Percentiles rank a stretch among this genome's conserved stretches.
These are phyloP conservation scores for Ganoderma resinaceum DNA, from an alignment of 1,284 basidiomycete species.

Conservation along the genomic window DNA sequence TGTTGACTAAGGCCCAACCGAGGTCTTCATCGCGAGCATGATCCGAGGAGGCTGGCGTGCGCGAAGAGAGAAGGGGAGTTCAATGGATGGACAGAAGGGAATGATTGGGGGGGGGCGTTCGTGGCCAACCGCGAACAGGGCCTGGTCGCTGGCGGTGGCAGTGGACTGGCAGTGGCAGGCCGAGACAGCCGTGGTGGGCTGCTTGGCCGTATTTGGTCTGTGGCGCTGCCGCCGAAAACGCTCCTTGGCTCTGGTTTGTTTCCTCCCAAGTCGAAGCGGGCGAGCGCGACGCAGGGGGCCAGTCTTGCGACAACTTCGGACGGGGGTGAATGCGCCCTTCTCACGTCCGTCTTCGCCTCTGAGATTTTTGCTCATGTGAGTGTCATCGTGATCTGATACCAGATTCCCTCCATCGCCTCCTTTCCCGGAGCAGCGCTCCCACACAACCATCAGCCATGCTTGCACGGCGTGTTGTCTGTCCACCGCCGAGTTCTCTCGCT, in stretches of 20 bases:
- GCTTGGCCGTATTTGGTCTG: constrained; percentile 21
- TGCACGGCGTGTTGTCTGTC: constrained; percentile 10
- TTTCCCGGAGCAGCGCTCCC: constrained; percentile 6
- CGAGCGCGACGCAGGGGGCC: constrained; percentile 15
- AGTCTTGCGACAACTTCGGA: constrained; percentile 17
- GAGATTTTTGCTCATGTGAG: constrained; percentile 15
- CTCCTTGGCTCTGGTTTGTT: constrained; percentile 28
- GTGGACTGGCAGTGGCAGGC: background rate
- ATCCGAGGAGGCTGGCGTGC: background rate
- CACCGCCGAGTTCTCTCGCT: constrained; percentile 2
- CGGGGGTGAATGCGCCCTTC: constrained; percentile 8
- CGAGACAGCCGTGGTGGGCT: constrained; percentile 9
- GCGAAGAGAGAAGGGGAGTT: background rate
- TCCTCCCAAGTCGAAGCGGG: background rate
- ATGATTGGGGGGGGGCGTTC: background rate
- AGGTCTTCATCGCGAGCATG: constrained; percentile 2
- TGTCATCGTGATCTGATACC: constrained; percentile 12
- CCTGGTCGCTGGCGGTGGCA: background rate
- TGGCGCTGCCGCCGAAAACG: constrained; percentile 23
- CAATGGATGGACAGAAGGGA: background rate
- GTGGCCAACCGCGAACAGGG: background rate
- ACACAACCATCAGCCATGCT: constrained; percentile 15
- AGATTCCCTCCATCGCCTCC: constrained; percentile 1
- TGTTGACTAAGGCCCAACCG: constrained; percentile 5
- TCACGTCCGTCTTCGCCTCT: constrained; percentile 13